A percentile compares a stretch with the other conserved stretches of the same genome.
phyloP scores from a whole-genome alignment of 139 green algal species.

The Dunaliella primolecta region DNA sequence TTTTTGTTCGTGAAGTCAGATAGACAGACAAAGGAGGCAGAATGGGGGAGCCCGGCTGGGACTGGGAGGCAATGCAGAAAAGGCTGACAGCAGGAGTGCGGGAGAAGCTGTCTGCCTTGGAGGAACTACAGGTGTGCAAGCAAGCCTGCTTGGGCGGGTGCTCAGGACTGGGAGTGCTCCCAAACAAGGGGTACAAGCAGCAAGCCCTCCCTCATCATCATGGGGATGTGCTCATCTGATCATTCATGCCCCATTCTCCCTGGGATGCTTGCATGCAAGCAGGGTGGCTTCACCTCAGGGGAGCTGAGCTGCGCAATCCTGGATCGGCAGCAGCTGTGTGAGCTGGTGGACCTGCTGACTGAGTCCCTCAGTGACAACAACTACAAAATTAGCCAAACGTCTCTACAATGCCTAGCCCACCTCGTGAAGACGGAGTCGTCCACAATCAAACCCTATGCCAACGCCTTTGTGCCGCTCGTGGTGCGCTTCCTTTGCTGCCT shows the following conservation, averaged over 20 bases:
- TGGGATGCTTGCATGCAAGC: not conserved
- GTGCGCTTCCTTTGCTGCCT: too few relatives aligned
- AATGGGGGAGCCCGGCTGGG: not conserved
- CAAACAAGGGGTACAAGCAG: too few relatives aligned
- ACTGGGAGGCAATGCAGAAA: not conserved
- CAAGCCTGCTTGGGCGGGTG: not conserved
- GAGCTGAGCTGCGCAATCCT: not conserved
- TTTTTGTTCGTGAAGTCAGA: too few relatives aligned
- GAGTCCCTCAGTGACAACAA: slow-evolving; percentile 42
- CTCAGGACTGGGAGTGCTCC: too few relatives aligned
- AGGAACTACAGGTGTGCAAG: not conserved
- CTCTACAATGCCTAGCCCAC: slow-evolving; percentile 30
- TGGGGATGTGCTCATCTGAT: too few relatives aligned
- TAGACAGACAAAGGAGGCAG: too few relatives aligned
- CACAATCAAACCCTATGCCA: slow-evolving; percentile 16
- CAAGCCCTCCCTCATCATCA: too few relatives aligned
- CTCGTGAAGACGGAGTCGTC: slow-evolving; percentile 15
- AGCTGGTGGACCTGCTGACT: slow-evolving; percentile 30
- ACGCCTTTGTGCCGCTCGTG: slow-evolving; percentile 30
- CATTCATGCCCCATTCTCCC: too few relatives aligned
- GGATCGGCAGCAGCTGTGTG: slow-evolving; percentile 23
- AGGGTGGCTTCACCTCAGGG: not conserved
- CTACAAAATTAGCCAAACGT: slow-evolving; percentile 40
- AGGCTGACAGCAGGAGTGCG: not conserved
- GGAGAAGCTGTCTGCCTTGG: not conserved